Conservation (phyloP, 805 yeast species). For the Wickerhamiella parazyma region DNA sequence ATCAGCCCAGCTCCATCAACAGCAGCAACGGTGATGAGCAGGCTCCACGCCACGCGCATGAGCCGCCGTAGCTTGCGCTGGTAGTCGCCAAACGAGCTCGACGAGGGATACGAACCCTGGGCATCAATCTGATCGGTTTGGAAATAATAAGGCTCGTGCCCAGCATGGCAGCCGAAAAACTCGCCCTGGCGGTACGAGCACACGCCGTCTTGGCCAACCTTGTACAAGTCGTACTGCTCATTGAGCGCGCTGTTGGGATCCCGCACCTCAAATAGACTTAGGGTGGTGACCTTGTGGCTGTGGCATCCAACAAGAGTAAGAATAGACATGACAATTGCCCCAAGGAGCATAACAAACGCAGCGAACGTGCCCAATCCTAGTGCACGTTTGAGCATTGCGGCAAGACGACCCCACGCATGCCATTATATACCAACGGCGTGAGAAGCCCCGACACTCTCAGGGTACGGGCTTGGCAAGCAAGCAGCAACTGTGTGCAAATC, state of each 20-base stretch:
- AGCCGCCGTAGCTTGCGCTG: not conserved
- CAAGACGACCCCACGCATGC: too few relatives aligned
- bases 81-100: not conserved
- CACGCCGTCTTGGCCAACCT: not conserved
- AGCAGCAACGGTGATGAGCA: not conserved
- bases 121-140: not conserved
- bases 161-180: not conserved
- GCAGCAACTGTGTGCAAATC: not conserved
- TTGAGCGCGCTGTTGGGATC: not conserved
- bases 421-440: too few relatives aligned
- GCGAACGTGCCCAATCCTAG: not conserved
- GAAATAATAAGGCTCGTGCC: not conserved
- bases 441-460: too few relatives aligned
- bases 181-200: not conserved
- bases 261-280: not conserved
- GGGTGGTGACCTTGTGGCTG: not conserved
- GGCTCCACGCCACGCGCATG: not conserved
- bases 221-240: not conserved
- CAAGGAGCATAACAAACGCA: not conserved
- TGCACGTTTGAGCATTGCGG: not conserved
- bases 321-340: not conserved
- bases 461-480: not conserved
- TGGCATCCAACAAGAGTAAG: not conserved
- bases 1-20: not conserved
- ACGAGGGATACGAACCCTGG: not conserved